Conservation (phyloP, 768 basidiomycete species). For the Panaeolus papilionaceus region DNA sequence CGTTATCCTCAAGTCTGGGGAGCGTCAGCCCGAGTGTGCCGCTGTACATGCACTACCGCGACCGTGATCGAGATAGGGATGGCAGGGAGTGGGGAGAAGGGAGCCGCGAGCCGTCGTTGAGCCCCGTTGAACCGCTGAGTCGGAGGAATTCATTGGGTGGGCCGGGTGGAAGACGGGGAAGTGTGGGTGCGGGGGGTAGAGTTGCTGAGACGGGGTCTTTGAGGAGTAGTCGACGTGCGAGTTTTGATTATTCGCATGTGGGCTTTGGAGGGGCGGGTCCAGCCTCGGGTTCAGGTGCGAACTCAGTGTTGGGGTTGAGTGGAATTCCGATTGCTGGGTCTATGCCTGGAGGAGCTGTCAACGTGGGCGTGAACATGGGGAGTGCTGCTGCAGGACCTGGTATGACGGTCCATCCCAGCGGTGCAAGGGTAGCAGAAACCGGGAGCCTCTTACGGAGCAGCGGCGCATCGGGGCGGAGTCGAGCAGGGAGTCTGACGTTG, state of each 20-base stretch:
- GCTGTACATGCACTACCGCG: constrained; percentile 43
- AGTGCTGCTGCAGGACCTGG: background rate
- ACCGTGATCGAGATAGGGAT: constrained; percentile 30
- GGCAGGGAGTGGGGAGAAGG: background rate
- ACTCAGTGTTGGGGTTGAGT: background rate
- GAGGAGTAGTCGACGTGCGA: constrained; percentile 49
- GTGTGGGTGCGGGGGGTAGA: constrained; percentile 45
- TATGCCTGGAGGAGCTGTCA: constrained; percentile 31
- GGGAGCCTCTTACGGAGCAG: constrained; percentile 39
- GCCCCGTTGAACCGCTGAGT: constrained; percentile 60
- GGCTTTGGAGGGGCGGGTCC: background rate
- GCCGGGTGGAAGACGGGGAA: constrained; percentile 35
- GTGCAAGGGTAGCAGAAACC: constrained; percentile 68
- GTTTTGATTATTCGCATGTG: constrained; percentile 46
- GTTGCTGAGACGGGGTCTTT: constrained; percentile 63
- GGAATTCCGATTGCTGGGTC: constrained; percentile 29
- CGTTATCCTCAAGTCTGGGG: constrained; percentile 79
- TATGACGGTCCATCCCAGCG: constrained; percentile 26
- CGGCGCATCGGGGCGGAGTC: constrained; percentile 42
- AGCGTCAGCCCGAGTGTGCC: constrained; percentile 61
- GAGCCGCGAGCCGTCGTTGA: constrained; percentile 52
- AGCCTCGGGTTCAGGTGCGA: background rate
- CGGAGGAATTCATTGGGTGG: constrained; percentile 54
- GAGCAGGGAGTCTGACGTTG: constrained; percentile 52
- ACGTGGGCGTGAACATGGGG: background rate